A percentile compares a stretch with the other conserved stretches of the same genome.
Conservation (phyloP, 2,329 filamentous ascomycete genomes). For the Xylaria sp. region DNA sequence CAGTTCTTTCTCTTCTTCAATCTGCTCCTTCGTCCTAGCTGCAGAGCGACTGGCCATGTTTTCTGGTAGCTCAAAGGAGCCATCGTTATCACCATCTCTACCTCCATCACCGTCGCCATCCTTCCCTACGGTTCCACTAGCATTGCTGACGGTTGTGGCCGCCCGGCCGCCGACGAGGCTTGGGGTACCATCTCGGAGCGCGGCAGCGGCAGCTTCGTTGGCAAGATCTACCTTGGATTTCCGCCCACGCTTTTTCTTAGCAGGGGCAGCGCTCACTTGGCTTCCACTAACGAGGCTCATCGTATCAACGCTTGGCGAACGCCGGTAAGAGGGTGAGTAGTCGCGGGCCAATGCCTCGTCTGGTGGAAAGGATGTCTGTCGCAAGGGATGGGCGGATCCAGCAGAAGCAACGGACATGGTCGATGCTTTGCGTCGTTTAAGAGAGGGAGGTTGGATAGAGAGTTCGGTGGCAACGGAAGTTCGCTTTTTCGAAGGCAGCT, state of each 20-base stretch:
- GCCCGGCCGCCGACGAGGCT: constrained; percentile 59
- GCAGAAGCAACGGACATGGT: constrained; percentile 66
- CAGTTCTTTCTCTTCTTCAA: constrained; percentile 69
- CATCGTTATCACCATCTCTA: constrained; percentile 66
- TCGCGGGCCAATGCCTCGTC: constrained; percentile 57
- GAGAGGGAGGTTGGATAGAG: constrained; percentile 58
- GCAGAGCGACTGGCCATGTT: constrained; percentile 51
- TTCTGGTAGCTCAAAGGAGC: constrained; percentile 67
- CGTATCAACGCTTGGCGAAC: constrained; percentile 74
- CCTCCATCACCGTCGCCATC: constrained; percentile 66
- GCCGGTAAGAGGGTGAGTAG: constrained; percentile 64
- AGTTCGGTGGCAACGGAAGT: constrained; percentile 66
- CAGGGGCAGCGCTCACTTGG: constrained; percentile 60
- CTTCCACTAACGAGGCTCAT: constrained; percentile 71
- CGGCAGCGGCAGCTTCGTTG: constrained; percentile 60
- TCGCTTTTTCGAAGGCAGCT: constrained; percentile 71
- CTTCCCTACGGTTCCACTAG: constrained; percentile 55
- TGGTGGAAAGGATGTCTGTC: constrained; percentile 84
- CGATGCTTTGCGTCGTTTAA: constrained; percentile 79
- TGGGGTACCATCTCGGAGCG: constrained; percentile 53
- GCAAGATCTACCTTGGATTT: constrained; percentile 69
- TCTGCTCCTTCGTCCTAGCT: constrained; percentile 73
- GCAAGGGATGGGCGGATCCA: constrained; percentile 72
- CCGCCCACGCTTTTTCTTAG: constrained; percentile 70
- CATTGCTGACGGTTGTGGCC: constrained; percentile 57